Evolutionary conservation across 2,329 filamentous ascomycete genomes (phyloP), one percentile per base, ranked within the genome.

Genomic region (Neoarthrinium moseri): DNA sequence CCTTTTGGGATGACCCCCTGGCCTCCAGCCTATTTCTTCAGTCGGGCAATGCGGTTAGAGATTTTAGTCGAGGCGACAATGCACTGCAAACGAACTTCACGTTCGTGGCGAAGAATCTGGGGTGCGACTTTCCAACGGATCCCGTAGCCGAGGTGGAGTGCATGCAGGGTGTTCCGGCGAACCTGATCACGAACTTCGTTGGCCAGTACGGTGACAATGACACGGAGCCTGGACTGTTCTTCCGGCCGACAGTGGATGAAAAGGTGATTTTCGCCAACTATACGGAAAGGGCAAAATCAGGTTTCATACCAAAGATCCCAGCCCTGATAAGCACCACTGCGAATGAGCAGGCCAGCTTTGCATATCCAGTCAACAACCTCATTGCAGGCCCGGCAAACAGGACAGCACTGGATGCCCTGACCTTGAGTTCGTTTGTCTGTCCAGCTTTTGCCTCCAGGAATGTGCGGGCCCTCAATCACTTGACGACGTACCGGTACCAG

Each of bases 401-500:
- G 27, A 45, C 46, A 4, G 21, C 35, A 4, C 17, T 22, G 6
- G 36, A 45, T 17, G 18, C 17, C 5, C 12, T 20, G 11, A 58
- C 54, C 5, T 32, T 59, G 38, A 45, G 37, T 13, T 52, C 50
- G 13, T 56, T 56, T 22, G 51, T 56, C 26, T 56, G 52, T 17
- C 54, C 54, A n/a, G 53, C 53, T 3, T 56, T 29, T 29, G 27
- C 47, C 4, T 51, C 46, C 7, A 57, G 50, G 12, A 49, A 50
- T 12, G 41, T 44, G 21, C 45, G 56, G 11, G 41, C 49, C 5
- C 41, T 48, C 5, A 58, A 56, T 20, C 51, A 54, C n/a, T 46
- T 61, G n/a, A 62, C 51, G 27, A 71, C 67, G 0, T 70, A 70
- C 47, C 62, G 68, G 17, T 72, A 70, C 49, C 61, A 68, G 41